A percentile compares a stretch with the other conserved stretches of the same genome.
Conservation (phyloP, 306 rosid species). For the Vigna nakashimae region DNA sequence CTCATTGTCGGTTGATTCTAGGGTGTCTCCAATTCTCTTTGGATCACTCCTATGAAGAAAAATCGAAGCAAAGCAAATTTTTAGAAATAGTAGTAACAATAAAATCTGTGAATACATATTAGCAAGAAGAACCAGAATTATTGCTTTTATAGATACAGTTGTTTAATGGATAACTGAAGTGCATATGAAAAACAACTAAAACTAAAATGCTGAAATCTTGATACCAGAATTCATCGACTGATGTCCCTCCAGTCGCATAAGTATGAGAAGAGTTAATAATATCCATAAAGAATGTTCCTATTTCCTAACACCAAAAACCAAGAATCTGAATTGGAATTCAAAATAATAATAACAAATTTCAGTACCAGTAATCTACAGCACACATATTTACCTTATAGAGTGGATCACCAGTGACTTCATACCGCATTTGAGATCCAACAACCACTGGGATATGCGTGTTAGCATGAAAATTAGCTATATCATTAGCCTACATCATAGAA, state of each 20-base stretch:
- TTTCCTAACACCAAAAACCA: slow-evolving; percentile 56
- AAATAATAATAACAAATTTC: neutral
- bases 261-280: slow-evolving; percentile 78
- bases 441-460: slow-evolving; percentile 84
- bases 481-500: slow-evolving; percentile 61
- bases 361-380: slow-evolving; percentile 1
- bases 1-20: slow-evolving; percentile 64
- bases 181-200: slow-evolving; percentile 36
- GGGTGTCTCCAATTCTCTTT: slow-evolving; percentile 60
- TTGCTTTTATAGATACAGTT: slow-evolving; percentile 11
- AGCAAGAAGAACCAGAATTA: neutral
- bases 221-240: slow-evolving; percentile 79
- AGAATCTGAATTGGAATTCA: slow-evolving; percentile 5
- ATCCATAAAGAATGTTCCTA: slow-evolving; percentile 76
- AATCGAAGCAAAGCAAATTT: neutral
- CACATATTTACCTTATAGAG: slow-evolving; percentile 66
- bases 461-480: slow-evolving; percentile 69
- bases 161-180: slow-evolving; percentile 21
- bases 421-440: slow-evolving; percentile 80
- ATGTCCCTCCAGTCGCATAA: slow-evolving; percentile 96
- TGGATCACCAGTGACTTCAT: slow-evolving; percentile 80
- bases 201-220: slow-evolving; percentile 3
- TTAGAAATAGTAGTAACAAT: neutral
- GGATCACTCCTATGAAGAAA: slow-evolving; percentile 65
- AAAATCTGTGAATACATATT: neutral